Percentiles rank a stretch among this genome's conserved stretches.
Evolutionary conservation across 129 eudicot genomes (phyloP).

Genomic region (Tagetes patula): DNA sequence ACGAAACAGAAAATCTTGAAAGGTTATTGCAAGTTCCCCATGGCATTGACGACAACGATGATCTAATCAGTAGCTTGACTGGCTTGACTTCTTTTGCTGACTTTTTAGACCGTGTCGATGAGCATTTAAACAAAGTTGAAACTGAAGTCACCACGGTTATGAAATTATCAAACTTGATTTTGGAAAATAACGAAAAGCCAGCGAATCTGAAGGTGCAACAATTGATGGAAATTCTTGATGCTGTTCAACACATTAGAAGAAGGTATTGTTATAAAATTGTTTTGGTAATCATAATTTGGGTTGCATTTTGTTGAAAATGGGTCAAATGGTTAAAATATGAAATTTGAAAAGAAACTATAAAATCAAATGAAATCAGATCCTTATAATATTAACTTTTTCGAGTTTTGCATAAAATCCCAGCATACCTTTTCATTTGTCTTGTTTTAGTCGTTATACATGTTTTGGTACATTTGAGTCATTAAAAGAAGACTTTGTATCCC

Average conservation of each 20-base stretch:
- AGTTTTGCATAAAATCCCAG: neutral
- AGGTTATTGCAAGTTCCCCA: conserved; percentile 25
- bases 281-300: neutral
- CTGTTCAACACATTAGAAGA: conserved; percentile 50
- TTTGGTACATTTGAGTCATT: neutral
- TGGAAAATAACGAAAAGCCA: conserved; percentile 46
- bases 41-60: conserved; percentile 21
- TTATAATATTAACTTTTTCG: neutral
- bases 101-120: conserved; percentile 59
- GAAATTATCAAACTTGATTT: conserved; percentile 49
- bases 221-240: conserved; percentile 54
- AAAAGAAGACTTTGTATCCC: neutral
- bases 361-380: neutral
- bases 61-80: conserved; percentile 26
- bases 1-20: conserved; percentile 28
- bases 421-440: neutral
- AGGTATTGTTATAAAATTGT: conserved; percentile 42
- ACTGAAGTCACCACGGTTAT: conserved; percentile 49
- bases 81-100: conserved; percentile 57
- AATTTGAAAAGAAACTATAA: neutral
- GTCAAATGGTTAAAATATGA: neutral
- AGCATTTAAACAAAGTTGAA: conserved; percentile 58
- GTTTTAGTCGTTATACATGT: neutral
- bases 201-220: conserved; percentile 56
- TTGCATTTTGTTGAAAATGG: neutral